Base-by-base conservation (phyloP, 2,329 filamentous ascomycete genomes). In the Fusarium falciforme region DNA sequence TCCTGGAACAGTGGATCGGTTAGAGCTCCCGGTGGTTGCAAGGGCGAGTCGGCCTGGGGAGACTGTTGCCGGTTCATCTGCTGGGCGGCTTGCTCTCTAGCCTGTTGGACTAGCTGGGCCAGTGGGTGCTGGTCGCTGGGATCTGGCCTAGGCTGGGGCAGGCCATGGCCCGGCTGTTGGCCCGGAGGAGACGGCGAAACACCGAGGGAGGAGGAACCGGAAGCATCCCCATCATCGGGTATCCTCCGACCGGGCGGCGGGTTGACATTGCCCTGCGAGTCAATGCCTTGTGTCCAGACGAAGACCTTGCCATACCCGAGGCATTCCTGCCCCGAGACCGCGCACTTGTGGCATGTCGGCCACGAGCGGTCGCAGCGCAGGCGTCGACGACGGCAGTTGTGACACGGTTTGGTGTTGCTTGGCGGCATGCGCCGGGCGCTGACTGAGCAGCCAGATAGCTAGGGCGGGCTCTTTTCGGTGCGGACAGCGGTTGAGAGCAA, bases 281-380 rank as follows among this genome's bases (percentile, higher is more conserved):
- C 86, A 66, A 88, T 86, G 62, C 85, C 85, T 66, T 86, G 83
- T 63, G 89, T 88, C 89, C 90, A 92, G 67, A 89, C 85, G 73
- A 91, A 88, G 55, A 91, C 80, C 77, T 87, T 87, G 69, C 88
- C 89, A 80, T 92, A 92, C 42, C 90, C 90, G 70, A 90, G 86
- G 82, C 90, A 92, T 75, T 88, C 84, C 78, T 88, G 84, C 31
- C 89, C 89, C 47, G 86, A 84, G 75, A 83, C 84, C 63, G 83
- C 80, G 79, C 90, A 92, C 82, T 91, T 92, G 76, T 88, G 85
- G 80, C 90, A 92, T 67, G 82, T 84, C 29, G 90, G 90, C 59
- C 87, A 82, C 36, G 89, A 91, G 68, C 87, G 85, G 80, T 92
- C 90, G 80, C 90, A 92, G 77, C 89, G 88, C 79, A 89, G 86